These are phyloP conservation scores for Clarireedia homoeocarpa DNA, from an alignment of 2,329 filamentous ascomycete genomes.

Conservation along the genomic window DNA sequence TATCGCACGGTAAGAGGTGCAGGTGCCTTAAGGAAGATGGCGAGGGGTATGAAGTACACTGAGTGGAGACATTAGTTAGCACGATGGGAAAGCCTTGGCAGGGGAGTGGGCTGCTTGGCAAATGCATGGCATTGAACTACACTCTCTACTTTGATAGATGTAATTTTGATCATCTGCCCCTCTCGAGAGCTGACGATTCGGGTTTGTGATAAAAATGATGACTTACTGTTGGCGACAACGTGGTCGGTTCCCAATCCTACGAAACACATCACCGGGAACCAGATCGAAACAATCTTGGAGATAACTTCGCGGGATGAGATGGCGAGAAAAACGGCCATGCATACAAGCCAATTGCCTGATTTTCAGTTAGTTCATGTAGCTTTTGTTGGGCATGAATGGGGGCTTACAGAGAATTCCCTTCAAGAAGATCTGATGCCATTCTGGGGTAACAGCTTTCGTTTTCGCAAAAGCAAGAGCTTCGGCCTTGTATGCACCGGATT, in stretches of 20 bases:
- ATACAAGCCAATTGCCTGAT: constrained; percentile 47
- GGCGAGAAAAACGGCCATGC: constrained; percentile 42
- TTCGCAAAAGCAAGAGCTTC: constrained; percentile 39
- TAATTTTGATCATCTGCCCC: too few relatives aligned
- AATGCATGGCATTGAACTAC: background rate
- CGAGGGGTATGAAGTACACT: constrained; percentile 42
- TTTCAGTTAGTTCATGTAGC: background rate
- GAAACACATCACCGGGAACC: constrained; percentile 49
- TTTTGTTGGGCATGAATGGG: background rate
- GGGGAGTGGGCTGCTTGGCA: background rate
- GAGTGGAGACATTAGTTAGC: background rate
- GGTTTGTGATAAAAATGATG: background rate
- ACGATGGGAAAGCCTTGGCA: constrained; percentile 1
- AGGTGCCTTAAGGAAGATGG: constrained; percentile 40
- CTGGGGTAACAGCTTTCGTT: constrained; percentile 40
- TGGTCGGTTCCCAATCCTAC: constrained; percentile 47
- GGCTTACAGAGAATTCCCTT: constrained; percentile 41
- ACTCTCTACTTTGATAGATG: too few relatives aligned
- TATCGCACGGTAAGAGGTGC: constrained; percentile 37
- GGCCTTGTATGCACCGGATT: constrained; percentile 35
- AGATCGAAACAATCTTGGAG: constrained; percentile 47
- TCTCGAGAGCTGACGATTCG: too few relatives aligned
- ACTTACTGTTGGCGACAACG: constrained; percentile 43
- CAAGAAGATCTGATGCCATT: constrained; percentile 46
- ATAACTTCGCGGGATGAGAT: constrained; percentile 42